These are phyloP conservation scores for Peltaster fructicola DNA, from an alignment of 2,329 filamentous ascomycete genomes.

Conservation along the genomic window DNA sequence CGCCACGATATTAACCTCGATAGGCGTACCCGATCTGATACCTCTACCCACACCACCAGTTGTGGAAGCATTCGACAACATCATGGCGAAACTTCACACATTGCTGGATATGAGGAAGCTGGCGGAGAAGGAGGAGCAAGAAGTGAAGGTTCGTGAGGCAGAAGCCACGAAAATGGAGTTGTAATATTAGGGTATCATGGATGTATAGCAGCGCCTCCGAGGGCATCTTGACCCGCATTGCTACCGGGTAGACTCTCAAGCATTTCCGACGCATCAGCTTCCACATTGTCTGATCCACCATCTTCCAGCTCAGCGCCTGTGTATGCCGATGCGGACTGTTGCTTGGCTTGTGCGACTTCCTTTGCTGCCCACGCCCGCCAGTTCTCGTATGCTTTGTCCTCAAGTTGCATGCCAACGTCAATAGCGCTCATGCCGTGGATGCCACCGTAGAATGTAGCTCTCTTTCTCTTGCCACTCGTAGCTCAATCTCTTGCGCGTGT, in stretches of 20 bases:
- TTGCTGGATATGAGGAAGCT: conserved; percentile 59
- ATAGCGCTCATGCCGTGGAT: conserved; percentile 67
- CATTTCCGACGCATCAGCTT: conserved; percentile 17
- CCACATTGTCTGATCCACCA: conserved; percentile 14
- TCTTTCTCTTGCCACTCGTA: conserved; percentile 72
- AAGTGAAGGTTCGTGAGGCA: conserved; percentile 39
- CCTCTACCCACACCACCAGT: conserved; percentile 59
- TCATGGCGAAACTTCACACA: conserved; percentile 49
- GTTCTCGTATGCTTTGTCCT: conserved; percentile 59
- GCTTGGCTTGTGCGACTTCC: conserved; percentile 32
- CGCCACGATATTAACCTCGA: conserved; percentile 50
- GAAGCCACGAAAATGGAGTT: no score
- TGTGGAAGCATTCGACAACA: conserved; percentile 50
- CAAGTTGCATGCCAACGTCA: conserved; percentile 65
- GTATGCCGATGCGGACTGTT: conserved; percentile 28
- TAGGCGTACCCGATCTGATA: conserved; percentile 52
- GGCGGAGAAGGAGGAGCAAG: conserved; percentile 56
- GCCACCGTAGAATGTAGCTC: conserved; percentile 66
- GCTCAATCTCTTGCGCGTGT: conserved; percentile 65
- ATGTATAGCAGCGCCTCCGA: conserved; percentile 21
- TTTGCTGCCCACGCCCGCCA: conserved; percentile 68
- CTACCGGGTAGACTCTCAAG: conserved; percentile 16
- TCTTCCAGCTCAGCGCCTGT: conserved; percentile 20
- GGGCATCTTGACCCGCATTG: conserved; percentile 18
- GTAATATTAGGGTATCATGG: no score